A percentile compares a stretch with the other conserved stretches of the same genome.
phyloP scores from a whole-genome alignment of 305 asterid genomes.

The Withania somnifera region DNA sequence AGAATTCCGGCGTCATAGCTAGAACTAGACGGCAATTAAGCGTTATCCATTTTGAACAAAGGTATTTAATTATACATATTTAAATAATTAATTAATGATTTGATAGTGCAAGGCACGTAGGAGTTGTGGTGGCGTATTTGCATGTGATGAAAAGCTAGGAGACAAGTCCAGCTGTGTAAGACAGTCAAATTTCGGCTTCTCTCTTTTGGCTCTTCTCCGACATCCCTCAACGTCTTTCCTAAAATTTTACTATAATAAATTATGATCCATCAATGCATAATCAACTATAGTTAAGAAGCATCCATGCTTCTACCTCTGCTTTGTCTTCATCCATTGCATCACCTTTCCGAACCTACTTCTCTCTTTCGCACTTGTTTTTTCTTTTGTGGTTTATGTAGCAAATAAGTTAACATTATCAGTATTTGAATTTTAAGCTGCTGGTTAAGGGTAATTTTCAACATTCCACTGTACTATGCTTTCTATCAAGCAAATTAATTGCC shows the following conservation, averaged over 20 bases:
- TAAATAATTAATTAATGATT: neutral
- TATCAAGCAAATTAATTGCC: neutral
- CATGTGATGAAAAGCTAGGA: neutral
- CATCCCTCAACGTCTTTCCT: neutral
- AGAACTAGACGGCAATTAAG: neutral
- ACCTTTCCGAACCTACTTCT: neutral
- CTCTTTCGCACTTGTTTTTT: neutral
- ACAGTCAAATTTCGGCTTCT: neutral
- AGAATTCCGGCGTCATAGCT: neutral
- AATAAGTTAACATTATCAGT: neutral
- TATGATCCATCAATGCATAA: neutral
- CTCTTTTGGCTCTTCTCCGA: constrained; percentile 2
- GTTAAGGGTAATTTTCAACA: neutral
- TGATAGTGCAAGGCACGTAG: constrained; percentile 3
- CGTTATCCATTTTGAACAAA: neutral
- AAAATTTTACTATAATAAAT: neutral
- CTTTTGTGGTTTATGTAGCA: neutral
- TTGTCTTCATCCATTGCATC: neutral
- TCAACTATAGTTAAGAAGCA: neutral
- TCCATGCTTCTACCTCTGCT: constrained; percentile 7
- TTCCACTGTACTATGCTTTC: neutral
- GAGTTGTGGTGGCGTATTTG: neutral
- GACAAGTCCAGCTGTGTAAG: neutral
- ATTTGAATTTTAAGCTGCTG: too few relatives aligned
- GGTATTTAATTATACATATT: neutral